Evolutionary conservation across 768 basidiomycete genomes (phyloP).

Genomic region (Mycena filopes): DNA sequence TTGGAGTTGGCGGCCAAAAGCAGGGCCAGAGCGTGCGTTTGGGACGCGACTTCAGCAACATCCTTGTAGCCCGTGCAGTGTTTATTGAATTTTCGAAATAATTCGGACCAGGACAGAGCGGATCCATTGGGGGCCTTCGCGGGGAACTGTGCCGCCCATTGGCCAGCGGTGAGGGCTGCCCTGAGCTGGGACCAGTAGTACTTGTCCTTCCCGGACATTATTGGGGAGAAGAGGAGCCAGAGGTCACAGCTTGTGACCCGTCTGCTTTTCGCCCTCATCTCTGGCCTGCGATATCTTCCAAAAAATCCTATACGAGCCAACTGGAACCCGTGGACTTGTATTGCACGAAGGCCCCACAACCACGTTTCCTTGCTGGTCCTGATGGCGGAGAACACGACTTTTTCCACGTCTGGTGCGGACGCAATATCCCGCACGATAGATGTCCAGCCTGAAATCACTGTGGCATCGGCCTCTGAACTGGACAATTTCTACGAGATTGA

Average conservation of each 20-base stretch:
- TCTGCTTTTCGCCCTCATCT: slow-evolving; percentile 4
- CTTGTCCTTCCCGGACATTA: slow-evolving; percentile 62
- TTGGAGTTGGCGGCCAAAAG: slow-evolving; percentile 58
- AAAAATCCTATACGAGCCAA: neutral
- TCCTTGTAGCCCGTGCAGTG: slow-evolving; percentile 74
- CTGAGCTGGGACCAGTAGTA: slow-evolving; percentile 86
- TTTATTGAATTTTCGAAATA: slow-evolving; percentile 88
- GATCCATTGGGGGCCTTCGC: slow-evolving; percentile 67
- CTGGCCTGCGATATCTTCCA: neutral
- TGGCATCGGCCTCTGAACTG: slow-evolving; percentile 53
- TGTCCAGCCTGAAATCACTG: slow-evolving; percentile 52
- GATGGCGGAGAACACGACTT: slow-evolving; percentile 46
- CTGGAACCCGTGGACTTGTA: neutral
- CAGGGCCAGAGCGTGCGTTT: slow-evolving; percentile 72
- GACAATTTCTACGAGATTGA: slow-evolving; percentile 81
- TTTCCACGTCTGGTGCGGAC: slow-evolving; percentile 71
- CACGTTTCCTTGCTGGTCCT: too few relatives aligned
- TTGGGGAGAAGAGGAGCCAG: neutral
- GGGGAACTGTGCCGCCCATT: slow-evolving; percentile 72
- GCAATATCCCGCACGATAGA: slow-evolving; percentile 68
- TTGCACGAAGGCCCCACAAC: neutral
- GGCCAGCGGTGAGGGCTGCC: slow-evolving; percentile 74
- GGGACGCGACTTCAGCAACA: slow-evolving; percentile 72
- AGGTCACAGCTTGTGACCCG: slow-evolving; percentile 19
- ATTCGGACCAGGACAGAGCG: slow-evolving; percentile 76